phyloP scores from a whole-genome alignment of 2,329 filamentous ascomycete species.

The Cercospora sp. region DNA sequence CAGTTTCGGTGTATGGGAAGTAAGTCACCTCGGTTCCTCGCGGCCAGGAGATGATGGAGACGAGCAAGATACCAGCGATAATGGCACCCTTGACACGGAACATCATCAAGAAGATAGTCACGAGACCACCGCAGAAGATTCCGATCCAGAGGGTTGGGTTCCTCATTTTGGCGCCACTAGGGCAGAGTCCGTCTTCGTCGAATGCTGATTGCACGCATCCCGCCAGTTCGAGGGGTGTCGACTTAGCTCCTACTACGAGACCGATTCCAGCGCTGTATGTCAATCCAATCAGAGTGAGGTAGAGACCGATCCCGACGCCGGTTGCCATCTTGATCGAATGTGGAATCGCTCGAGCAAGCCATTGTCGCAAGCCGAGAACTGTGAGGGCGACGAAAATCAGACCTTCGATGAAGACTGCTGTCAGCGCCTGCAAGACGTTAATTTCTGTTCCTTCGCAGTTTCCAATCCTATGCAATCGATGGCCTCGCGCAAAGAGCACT shows the following conservation, averaged over 20 bases:
- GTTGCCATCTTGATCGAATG: conserved; percentile 84
- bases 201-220: conserved; percentile 64
- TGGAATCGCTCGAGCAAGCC: conserved; percentile 81
- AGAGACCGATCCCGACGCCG: conserved; percentile 81
- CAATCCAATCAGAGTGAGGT: conserved; percentile 72
- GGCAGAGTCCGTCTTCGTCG: conserved; percentile 59
- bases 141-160: conserved; percentile 84
- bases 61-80: conserved; percentile 77
- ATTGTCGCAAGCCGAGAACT: conserved; percentile 78
- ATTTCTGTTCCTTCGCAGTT: background rate
- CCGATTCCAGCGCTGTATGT: conserved; percentile 84
- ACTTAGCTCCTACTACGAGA: conserved; percentile 66
- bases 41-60: conserved; percentile 88
- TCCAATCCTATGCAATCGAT: too few species aligned
- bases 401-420: conserved; percentile 85
- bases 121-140: conserved; percentile 79
- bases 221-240: conserved; percentile 72
- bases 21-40: conserved; percentile 73
- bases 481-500: background rate
- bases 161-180: conserved; percentile 70
- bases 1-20: conserved; percentile 71
- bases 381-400: conserved; percentile 82
- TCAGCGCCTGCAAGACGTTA: conserved; percentile 57
- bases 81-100: conserved; percentile 86
- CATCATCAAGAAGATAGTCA: conserved; percentile 79